Base-by-base conservation (phyloP, 768 basidiomycete species). In the Terana coerulea region DNA sequence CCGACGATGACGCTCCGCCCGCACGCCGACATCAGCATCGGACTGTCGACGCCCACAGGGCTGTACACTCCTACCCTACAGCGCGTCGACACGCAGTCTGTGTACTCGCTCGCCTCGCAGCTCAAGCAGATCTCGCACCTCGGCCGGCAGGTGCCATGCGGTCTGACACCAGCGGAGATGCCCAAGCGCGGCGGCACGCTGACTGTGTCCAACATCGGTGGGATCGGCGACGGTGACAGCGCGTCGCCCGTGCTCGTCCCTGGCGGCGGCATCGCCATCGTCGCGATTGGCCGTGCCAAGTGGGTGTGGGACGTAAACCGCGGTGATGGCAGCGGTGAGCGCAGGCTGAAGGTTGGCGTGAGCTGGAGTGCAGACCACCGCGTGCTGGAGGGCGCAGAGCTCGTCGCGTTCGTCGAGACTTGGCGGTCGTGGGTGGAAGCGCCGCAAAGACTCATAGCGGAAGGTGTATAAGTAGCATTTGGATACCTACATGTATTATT, bases 311-410 rank as follows among this genome's bases (percentile, higher is more conserved):
- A 88, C 56, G 83, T 86, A 36, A 74, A 80, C 42, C 61, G 68
- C 54, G 74, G 74, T 47, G 70, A 78, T 19, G 73, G 67, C 29
- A 63, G 55, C 15, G 80, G 81, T 1, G 75, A 77, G 57, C 69
- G 80, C 54, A 71, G 83, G 58, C 64, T 86, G 33, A 78, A 78
- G 69, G 64, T 86, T 33, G 78, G 78, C 9, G 72, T 91, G 4
- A 88, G 86, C 56, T 94, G 91, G 88, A 83, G 81, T 54, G 91
- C 86, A 42, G 91, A 95, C 59, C 92, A 95, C 67, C 71, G 91
- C 14, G 82, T 95, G 6, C 82, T 93, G 9, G 91, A 95, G 64
- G 91, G 91, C 3, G 91, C 91, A 1, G 91, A 95, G 69, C 64
- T 95, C 55, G 90, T 88, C 47, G 90, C 88, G 56, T 91, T 95